Evolutionary conservation across 2,329 filamentous ascomycete species (phyloP), one percentile per base, ranked within the genome.

Genomic region (Colletotrichum trifolii): DNA sequence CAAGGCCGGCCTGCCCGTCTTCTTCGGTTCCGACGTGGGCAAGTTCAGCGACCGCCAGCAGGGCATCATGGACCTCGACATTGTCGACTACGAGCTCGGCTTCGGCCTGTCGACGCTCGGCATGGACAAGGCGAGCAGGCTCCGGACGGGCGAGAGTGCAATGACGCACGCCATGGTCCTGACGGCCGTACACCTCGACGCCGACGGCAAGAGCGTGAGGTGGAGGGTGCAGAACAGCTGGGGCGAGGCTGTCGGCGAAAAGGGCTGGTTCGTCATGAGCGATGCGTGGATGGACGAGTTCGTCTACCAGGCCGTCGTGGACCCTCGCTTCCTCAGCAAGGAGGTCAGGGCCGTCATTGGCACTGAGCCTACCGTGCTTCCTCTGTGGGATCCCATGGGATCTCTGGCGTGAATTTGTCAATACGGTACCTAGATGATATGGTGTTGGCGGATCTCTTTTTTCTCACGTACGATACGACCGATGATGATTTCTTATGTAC

Each of bases 161-260:
- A 96, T 97, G 93, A 97, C 93, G 1, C 94, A 97, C 72, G 94
- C 94, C 5, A 97, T 97, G 94, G 92, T 96, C 0, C 78, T 97
- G 67, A 97, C 93, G 2, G 94, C 88, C 1, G 94, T 97, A 49
- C 93, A 97, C 73, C 76, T 96, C 3, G 89, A 91, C 65, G 81
- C 85, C 35, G 78, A 87, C 64, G 89, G 87, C 1, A 85, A 52
- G 76, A 83, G 88, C 2, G 86, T 93, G 1, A 82, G 93, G 48
- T 97, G 94, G 94, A 83, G 93, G 58, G 92, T 97, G 7, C 91
- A 97, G 83, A 97, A 97, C 75, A 91, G 87, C 60, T 97, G 93
- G 93, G 92, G 91, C 11, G 83, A 87, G 45, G 79, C 73, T 0
- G 85, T 85, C 0, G 94, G 94, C 1, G 86, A 89, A 11, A 88